phyloP scores from a whole-genome alignment of 2,329 filamentous ascomycete species.

The Aspergillus tanneri region DNA sequence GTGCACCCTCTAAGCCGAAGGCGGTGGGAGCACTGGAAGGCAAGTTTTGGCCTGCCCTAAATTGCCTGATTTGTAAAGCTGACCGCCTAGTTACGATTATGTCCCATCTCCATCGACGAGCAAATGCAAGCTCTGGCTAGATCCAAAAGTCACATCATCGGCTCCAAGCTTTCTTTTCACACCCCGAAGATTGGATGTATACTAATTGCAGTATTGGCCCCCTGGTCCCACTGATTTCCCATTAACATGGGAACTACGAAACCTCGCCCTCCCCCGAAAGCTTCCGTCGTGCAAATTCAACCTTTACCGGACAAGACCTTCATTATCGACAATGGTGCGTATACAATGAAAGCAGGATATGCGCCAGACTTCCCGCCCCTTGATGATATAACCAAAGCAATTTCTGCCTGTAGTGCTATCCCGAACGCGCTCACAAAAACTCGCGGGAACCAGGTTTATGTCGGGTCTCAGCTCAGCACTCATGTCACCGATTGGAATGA shows the following conservation, averaged over 20 bases:
- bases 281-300: slow-evolving; percentile 51
- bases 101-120: too few relatives aligned
- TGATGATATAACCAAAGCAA: slow-evolving; percentile 42
- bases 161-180: not conserved
- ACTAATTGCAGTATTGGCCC: too few relatives aligned
- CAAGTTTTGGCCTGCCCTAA: too few relatives aligned
- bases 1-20: too few relatives aligned
- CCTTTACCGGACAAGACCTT: slow-evolving; percentile 66
- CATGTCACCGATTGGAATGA: slow-evolving; percentile 87
- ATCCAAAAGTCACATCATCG: too few relatives aligned
- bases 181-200: too few relatives aligned
- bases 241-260: slow-evolving; percentile 35
- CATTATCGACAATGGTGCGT: slow-evolving; percentile 89
- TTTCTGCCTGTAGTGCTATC: slow-evolving; percentile 62
- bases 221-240: not conserved
- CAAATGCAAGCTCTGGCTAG: too few relatives aligned
- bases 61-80: too few relatives aligned
- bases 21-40: too few relatives aligned
- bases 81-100: too few relatives aligned
- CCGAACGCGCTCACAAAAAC: slow-evolving; percentile 88
- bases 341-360: slow-evolving; percentile 87
- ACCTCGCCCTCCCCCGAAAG: slow-evolving; percentile 47
- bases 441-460: slow-evolving; percentile 73
- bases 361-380: slow-evolving; percentile 44
- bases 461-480: slow-evolving; percentile 70